Percentiles rank a stretch among this genome's conserved stretches.
phyloP scores from a whole-genome alignment of 768 basidiomycete species.

The Tricholoma furcatifolium region DNA sequence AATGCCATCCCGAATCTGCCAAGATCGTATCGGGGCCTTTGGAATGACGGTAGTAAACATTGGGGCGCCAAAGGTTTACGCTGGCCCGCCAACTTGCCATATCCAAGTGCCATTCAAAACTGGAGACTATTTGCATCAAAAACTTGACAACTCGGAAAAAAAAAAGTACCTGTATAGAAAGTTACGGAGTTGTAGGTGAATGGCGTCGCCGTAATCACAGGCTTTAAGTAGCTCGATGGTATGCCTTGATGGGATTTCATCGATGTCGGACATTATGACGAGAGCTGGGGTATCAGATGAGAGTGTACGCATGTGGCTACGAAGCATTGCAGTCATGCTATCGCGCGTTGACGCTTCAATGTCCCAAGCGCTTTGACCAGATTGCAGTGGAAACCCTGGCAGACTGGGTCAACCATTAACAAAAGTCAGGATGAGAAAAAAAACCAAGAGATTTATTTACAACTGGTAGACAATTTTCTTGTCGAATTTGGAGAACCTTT shows the following conservation, averaged over 20 bases:
- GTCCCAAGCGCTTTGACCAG: conserved; percentile 47
- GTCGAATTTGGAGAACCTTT: conserved; percentile 47
- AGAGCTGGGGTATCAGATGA: conserved; percentile 34
- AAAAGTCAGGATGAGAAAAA: neutral
- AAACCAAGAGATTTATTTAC: conserved; percentile 27
- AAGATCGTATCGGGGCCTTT: conserved; percentile 46
- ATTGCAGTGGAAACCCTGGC: conserved; percentile 41
- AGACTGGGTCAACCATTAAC: conserved; percentile 28
- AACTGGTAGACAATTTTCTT: conserved; percentile 53
- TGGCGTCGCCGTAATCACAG: conserved; percentile 50
- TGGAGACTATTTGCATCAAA: conserved; percentile 14
- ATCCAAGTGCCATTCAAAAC: conserved; percentile 59
- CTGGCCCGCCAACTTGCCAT: conserved; percentile 56
- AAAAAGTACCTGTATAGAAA: conserved; percentile 54
- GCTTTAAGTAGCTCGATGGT: conserved; percentile 49
- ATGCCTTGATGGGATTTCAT: conserved; percentile 57
- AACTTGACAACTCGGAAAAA: neutral
- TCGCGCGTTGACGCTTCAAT: conserved; percentile 48
- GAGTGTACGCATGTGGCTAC: conserved; percentile 31
- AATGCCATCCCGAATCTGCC: conserved; percentile 69
- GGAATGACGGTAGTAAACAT: conserved; percentile 47
- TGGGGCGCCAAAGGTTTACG: conserved; percentile 45
- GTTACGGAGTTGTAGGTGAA: conserved; percentile 62
- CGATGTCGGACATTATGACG: conserved; percentile 61
- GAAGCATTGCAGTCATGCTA: conserved; percentile 48